These are phyloP conservation scores for Sanguinoderma infundibulare DNA, from an alignment of 1,284 basidiomycete genomes.

Conservation along the genomic window DNA sequence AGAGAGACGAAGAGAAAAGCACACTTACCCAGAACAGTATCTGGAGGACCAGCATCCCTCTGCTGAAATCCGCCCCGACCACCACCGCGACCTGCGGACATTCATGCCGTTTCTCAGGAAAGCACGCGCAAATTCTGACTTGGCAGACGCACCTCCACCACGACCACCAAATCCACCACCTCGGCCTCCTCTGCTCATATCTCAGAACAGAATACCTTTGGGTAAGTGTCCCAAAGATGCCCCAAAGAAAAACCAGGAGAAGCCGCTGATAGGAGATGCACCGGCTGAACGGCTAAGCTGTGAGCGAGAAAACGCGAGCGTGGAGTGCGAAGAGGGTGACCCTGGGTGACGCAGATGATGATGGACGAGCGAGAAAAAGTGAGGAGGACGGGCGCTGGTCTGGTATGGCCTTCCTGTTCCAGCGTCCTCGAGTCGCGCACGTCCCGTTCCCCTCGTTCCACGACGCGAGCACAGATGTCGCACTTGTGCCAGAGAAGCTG, in stretches of 20 bases:
- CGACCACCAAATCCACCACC: conserved; percentile 34
- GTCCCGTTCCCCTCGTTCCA: conserved; percentile 13
- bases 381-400: conserved; percentile 20
- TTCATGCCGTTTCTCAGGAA: background rate
- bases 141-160: conserved; percentile 22
- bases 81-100: conserved; percentile 28
- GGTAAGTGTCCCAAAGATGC: background rate
- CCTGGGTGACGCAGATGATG: conserved; percentile 9
- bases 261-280: background rate
- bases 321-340: background rate
- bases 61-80: conserved; percentile 58
- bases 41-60: conserved; percentile 82
- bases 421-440: conserved; percentile 22
- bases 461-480: conserved; percentile 14
- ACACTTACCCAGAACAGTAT: conserved; percentile 77
- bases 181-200: conserved; percentile 34
- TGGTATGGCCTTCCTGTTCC: conserved; percentile 32
- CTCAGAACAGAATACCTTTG: conserved; percentile 1
- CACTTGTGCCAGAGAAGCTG: conserved; percentile 22
- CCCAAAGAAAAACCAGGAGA: conserved; percentile 1
- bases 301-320: conserved; percentile 13
- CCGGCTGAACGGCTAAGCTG: conserved; percentile 5
- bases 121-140: background rate
- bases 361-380: conserved; percentile 25
- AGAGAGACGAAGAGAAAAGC: background rate